Base-by-base conservation (phyloP, 2,329 filamentous ascomycete species). In the Neofusicoccum sp. region DNA sequence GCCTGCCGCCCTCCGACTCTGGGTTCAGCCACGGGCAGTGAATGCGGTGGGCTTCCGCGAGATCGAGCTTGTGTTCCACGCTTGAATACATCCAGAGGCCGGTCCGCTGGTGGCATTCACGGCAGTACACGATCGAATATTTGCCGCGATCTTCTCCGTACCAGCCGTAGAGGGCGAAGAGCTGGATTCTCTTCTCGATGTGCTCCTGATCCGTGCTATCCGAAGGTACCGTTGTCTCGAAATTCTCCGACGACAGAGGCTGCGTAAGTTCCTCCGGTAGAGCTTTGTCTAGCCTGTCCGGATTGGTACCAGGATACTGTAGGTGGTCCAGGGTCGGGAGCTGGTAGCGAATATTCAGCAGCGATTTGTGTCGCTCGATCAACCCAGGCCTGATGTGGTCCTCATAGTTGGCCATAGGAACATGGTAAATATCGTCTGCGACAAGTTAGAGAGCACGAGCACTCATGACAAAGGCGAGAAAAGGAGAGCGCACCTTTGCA, bases 61-160 rank as follows among this genome's bases (percentile, higher is more conserved):
- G 68, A 36, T 78, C 74, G 44, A 78, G 72, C 43, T 71, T 69
- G n/a, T 75, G 62, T 6, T 71, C 70, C 6, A 69, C 62, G 43
- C 70, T 69, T 0, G 68, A 67, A 75, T 96, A 98, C 81, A 99
- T 89, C 95, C 95, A 99, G 2, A 99, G 82, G 0, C 95, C 95
- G 0, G 98, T 82, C 1, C 93, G 87, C 64, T 95, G 88, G 71
- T 96, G 90, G 74, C 95, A 99, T 22, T 92, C 91, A 64, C 89
- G 85, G 75, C 95, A 99, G 4, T 87, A 88, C 5, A 91, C 88
- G 14, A 94, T 85, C 65, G 92, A 90, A 44, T 89, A 87, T 28
- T 89, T 85, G 1, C 86, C 79, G 62, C 72, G 88, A 76, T 70
- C 87, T 77, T 72, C 82, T 77, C 78, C 80, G n/a, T 73, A 72